phyloP scores from a whole-genome alignment of 208 protist genomes.

The Tritrichomonas foetus region DNA sequence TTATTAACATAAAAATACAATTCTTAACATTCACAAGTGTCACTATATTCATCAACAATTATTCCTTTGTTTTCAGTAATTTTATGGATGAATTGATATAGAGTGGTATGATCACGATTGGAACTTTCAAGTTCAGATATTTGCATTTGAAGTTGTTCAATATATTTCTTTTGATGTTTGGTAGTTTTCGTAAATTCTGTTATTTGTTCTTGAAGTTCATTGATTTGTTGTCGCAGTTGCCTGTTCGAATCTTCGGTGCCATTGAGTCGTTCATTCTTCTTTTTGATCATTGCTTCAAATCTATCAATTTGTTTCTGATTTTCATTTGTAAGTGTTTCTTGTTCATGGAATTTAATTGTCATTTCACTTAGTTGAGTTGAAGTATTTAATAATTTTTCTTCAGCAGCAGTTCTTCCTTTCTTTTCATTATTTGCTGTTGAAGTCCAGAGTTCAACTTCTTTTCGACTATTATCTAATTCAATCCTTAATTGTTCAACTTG shows the following conservation, averaged over 20 bases:
- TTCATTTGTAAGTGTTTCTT: background rate
- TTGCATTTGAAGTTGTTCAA: background rate
- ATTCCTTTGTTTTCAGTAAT: background rate
- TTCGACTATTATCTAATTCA: background rate
- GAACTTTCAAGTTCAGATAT: background rate
- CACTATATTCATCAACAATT: background rate
- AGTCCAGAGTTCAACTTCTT: background rate
- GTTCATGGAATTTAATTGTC: slow-evolving; percentile 1
- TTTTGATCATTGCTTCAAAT: slow-evolving; percentile 18
- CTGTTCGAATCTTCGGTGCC: background rate
- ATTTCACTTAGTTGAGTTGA: background rate
- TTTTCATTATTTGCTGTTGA: background rate
- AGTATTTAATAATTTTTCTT: background rate
- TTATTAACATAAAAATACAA: background rate
- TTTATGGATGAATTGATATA: slow-evolving; percentile 34
- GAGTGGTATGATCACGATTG: background rate
- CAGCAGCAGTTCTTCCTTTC: background rate
- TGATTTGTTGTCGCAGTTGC: background rate
- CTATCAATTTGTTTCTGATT: background rate
- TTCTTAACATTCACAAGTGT: background rate
- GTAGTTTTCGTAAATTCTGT: background rate
- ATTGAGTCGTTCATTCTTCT: background rate
- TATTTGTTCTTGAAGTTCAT: background rate
- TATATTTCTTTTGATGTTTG: background rate
- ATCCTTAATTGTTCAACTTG: background rate